Evolutionary conservation across 768 basidiomycete genomes (phyloP).

Genomic region (Asterophora parasitica): DNA sequence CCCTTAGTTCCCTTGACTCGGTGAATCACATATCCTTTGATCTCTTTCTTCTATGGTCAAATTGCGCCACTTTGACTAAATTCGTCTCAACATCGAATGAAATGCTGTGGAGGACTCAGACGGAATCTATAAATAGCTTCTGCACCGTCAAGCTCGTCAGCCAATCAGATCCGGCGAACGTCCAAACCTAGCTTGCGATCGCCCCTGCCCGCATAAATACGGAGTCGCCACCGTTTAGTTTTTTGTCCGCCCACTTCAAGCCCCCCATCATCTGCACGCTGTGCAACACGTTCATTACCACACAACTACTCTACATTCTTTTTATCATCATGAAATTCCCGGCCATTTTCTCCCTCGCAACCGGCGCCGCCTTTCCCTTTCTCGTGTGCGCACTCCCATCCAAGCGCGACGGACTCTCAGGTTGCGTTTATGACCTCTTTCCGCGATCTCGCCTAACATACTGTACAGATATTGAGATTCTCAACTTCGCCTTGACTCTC

Average conservation of each 20-base stretch:
- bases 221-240: background rate
- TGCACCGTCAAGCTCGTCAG: background rate
- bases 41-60: background rate
- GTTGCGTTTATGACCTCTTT: background rate
- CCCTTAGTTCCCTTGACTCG: background rate
- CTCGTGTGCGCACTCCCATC: slow-evolving; percentile 4
- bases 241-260: background rate
- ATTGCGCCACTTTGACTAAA: background rate
- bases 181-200: slow-evolving; percentile 1
- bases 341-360: background rate
- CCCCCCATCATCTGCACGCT: slow-evolving; percentile 5
- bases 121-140: slow-evolving; percentile 1
- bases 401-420: slow-evolving; percentile 2
- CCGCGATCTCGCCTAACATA: background rate
- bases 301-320: slow-evolving; percentile 1
- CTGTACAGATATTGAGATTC: slow-evolving; percentile 2
- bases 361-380: slow-evolving; percentile 1
- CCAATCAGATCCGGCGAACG: background rate
- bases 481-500: slow-evolving; percentile 9
- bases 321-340: slow-evolving; percentile 10
- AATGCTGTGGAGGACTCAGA: background rate
- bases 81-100: background rate
- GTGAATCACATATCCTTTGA: background rate
- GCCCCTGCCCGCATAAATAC: slow-evolving; percentile 2
- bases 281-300: slow-evolving; percentile 1